Evolutionary conservation across 805 yeast genomes (phyloP).

Genomic region (Saccharomyces eubayanus): DNA sequence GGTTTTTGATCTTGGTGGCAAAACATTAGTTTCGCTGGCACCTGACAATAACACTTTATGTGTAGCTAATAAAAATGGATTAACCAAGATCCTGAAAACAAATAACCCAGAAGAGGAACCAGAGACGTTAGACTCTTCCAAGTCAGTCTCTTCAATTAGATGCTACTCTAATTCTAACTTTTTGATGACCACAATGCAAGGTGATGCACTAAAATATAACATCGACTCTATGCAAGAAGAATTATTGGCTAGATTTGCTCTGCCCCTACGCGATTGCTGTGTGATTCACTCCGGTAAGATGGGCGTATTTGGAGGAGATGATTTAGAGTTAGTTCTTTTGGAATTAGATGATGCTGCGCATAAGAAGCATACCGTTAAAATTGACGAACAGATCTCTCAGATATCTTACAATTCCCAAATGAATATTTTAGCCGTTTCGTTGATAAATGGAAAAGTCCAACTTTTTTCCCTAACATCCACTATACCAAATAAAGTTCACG

Average conservation of each 20-base stretch:
- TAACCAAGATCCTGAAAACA: slow-evolving; percentile 43
- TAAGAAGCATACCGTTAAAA: slow-evolving; percentile 28
- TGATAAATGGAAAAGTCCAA: slow-evolving; percentile 51
- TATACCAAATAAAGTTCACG: slow-evolving; percentile 43
- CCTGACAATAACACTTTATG: slow-evolving; percentile 31
- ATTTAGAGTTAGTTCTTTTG: slow-evolving; percentile 44
- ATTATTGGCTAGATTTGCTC: slow-evolving; percentile 33
- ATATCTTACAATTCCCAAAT: slow-evolving; percentile 49
- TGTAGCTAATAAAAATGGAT: slow-evolving; percentile 48
- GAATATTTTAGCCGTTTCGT: slow-evolving; percentile 49
- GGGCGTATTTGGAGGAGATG: slow-evolving; percentile 60
- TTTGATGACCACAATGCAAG: slow-evolving; percentile 20
- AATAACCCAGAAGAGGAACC: slow-evolving; percentile 52
- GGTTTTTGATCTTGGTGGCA: slow-evolving; percentile 28
- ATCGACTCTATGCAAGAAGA: slow-evolving; percentile 26
- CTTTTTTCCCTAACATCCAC: slow-evolving; percentile 47
- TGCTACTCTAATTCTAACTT: slow-evolving; percentile 11
- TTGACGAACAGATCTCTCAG: slow-evolving; percentile 49
- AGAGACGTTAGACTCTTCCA: slow-evolving; percentile 44
- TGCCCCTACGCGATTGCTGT: slow-evolving; percentile 38
- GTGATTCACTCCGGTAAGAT: slow-evolving; percentile 56
- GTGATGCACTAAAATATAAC: slow-evolving; percentile 20
- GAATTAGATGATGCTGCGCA: slow-evolving; percentile 29
- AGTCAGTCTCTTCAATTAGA: slow-evolving; percentile 35
- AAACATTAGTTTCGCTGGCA: slow-evolving; percentile 19